Conservation (phyloP, 2,329 filamentous ascomycete species). For the Ilyonectria mors-panacis region DNA sequence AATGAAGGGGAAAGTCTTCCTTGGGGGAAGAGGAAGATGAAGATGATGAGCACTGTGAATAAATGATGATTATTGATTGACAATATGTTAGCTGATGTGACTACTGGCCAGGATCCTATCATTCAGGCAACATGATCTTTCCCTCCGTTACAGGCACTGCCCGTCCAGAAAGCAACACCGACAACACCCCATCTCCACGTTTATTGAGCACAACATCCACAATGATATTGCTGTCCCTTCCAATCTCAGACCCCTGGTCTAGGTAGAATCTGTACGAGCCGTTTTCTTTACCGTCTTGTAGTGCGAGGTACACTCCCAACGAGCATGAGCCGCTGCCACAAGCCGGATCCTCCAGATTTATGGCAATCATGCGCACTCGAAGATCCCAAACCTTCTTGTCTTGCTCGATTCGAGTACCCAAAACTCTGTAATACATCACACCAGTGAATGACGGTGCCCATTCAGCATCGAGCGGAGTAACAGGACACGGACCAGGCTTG, state of each 20-base stretch:
- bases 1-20: too few species aligned
- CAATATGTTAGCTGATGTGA: too few species aligned
- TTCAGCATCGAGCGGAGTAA: slow-evolving; percentile 14
- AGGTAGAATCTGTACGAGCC: slow-evolving; percentile 21
- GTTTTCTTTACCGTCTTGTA: slow-evolving; percentile 15
- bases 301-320: slow-evolving; percentile 27
- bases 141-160: slow-evolving; percentile 28
- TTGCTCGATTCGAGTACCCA: background rate
- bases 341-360: slow-evolving; percentile 31
- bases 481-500: background rate
- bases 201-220: slow-evolving; percentile 23
- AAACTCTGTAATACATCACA: slow-evolving; percentile 27
- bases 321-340: slow-evolving; percentile 29
- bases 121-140: background rate
- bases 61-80: too few species aligned
- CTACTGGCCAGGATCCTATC: background rate
- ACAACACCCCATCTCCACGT: slow-evolving; percentile 5
- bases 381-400: slow-evolving; percentile 12
- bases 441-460: slow-evolving; percentile 28
- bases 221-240: slow-evolving; percentile 25
- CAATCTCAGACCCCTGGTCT: slow-evolving; percentile 31
- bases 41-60: too few species aligned
- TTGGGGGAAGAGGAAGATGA: too few species aligned
- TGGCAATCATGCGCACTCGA: slow-evolving; percentile 35
- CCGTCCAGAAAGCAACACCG: slow-evolving; percentile 29